A percentile compares a stretch with the other conserved stretches of the same genome.
Evolutionary conservation across 2,329 filamentous ascomycete genomes (phyloP).

Genomic region (Fusarium longipes): DNA sequence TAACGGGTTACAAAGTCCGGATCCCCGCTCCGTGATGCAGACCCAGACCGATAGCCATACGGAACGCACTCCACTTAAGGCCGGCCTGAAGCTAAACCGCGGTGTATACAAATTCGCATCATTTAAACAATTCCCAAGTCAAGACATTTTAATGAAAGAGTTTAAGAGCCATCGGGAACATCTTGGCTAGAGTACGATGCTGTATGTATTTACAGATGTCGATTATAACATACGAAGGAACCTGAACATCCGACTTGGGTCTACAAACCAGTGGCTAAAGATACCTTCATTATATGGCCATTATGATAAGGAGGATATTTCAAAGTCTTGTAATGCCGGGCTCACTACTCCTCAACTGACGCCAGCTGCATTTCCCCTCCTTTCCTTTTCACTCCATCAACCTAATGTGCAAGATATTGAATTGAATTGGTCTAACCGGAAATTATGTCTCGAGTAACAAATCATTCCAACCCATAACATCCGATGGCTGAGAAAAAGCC

Average conservation of each 20-base stretch:
- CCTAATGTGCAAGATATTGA: neutral
- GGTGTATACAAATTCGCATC: neutral
- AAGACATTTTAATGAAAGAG: neutral
- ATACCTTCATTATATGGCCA: neutral
- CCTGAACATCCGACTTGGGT: no score
- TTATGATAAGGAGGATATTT: no score
- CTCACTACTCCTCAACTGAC: neutral
- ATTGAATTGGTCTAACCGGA: neutral
- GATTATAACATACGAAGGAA: no score
- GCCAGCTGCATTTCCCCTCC: no score
- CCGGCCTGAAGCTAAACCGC: neutral
- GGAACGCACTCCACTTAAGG: neutral
- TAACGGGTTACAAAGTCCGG: neutral
- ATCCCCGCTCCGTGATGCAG: neutral
- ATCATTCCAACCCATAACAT: neutral
- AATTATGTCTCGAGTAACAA: neutral
- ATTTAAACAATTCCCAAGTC: neutral
- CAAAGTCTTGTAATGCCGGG: neutral
- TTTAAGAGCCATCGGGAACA: neutral
- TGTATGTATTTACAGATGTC: no score
- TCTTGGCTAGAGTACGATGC: neutral
- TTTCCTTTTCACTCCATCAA: neutral
- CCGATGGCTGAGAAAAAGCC: neutral
- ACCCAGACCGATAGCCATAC: neutral
- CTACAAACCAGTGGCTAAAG: neutral